Percentiles rank a stretch among this genome's conserved stretches.
Conservation (phyloP, 805 yeast species). For the Candida gorgasii region DNA sequence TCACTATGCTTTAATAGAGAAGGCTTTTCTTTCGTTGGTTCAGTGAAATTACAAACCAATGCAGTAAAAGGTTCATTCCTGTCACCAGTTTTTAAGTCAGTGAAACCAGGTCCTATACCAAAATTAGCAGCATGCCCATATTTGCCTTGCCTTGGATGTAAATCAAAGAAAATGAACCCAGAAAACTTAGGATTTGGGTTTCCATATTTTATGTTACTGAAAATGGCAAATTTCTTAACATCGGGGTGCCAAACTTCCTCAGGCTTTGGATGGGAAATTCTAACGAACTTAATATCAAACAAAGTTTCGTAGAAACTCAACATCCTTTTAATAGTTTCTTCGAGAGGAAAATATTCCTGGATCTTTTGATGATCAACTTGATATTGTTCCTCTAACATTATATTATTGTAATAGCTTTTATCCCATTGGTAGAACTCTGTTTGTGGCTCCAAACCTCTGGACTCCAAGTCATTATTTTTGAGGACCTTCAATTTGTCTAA, state of each 20-base stretch:
- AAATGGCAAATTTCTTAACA: constrained; percentile 71
- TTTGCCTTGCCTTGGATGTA: constrained; percentile 85
- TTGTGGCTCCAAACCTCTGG: constrained; percentile 45
- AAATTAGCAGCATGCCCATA: constrained; percentile 90
- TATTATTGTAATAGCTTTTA: constrained; percentile 62
- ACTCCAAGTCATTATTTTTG: constrained; percentile 53
- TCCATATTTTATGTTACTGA: constrained; percentile 53
- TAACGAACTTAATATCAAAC: constrained; percentile 67
- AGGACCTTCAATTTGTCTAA: constrained; percentile 46
- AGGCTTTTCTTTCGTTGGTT: constrained; percentile 68
- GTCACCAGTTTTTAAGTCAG: constrained; percentile 43
- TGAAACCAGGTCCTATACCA: constrained; percentile 61
- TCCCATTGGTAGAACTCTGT: constrained; percentile 66
- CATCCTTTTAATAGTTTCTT: constrained; percentile 68
- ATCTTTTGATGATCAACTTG: constrained; percentile 71
- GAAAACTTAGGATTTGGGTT: constrained; percentile 52
- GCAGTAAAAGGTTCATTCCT: constrained; percentile 71
- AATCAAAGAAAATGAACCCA: constrained; percentile 78
- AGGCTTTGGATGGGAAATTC: constrained; percentile 39
- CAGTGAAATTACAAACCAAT: constrained; percentile 81
- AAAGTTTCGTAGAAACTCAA: constrained; percentile 66
- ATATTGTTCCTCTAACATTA: constrained; percentile 65
- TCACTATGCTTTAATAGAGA: constrained; percentile 75
- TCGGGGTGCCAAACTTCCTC: constrained; percentile 75
- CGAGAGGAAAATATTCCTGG: constrained; percentile 77